Conservation (phyloP, 2,329 filamentous ascomycete species). For the Cordyceps pruinosa region DNA sequence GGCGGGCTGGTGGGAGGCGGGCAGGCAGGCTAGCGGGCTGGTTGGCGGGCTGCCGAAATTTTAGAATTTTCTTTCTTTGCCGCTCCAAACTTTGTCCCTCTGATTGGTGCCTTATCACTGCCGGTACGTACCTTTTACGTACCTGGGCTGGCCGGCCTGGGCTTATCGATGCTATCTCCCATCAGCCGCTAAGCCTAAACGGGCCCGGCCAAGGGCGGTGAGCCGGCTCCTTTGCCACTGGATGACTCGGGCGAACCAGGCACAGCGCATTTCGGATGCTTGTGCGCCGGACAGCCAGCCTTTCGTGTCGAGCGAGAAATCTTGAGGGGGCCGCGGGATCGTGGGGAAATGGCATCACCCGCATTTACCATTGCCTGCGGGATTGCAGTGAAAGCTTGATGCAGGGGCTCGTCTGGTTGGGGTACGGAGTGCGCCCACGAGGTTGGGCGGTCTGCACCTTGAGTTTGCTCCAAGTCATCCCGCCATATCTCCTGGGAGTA, state of each 20-base stretch:
- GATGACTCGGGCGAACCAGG: conserved; percentile 12
- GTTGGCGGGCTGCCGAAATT: neutral
- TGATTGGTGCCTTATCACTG: conserved; percentile 2
- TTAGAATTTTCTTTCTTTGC: neutral
- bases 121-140: too few species aligned
- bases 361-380: neutral
- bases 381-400: neutral
- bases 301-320: neutral
- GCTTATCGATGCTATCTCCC: conserved; percentile 12
- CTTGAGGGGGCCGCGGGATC: conserved; percentile 2
- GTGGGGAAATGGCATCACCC: conserved; percentile 12
- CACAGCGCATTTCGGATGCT: conserved; percentile 13
- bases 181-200: conserved; percentile 7
- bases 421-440: too few species aligned
- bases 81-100: neutral
- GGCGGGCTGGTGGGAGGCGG: neutral
- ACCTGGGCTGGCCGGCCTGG: too few species aligned
- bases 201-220: conserved; percentile 8
- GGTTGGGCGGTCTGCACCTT: too few species aligned
- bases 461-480: too few species aligned
- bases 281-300: neutral
- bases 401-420: too few species aligned
- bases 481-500: too few species aligned
- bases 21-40: too few species aligned
- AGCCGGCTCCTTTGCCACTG: conserved; percentile 5